Percentiles rank a stretch among this genome's conserved stretches.
These are phyloP conservation scores for Lojkania enalia DNA, from an alignment of 2,329 filamentous ascomycete genomes.

Conservation along the genomic window DNA sequence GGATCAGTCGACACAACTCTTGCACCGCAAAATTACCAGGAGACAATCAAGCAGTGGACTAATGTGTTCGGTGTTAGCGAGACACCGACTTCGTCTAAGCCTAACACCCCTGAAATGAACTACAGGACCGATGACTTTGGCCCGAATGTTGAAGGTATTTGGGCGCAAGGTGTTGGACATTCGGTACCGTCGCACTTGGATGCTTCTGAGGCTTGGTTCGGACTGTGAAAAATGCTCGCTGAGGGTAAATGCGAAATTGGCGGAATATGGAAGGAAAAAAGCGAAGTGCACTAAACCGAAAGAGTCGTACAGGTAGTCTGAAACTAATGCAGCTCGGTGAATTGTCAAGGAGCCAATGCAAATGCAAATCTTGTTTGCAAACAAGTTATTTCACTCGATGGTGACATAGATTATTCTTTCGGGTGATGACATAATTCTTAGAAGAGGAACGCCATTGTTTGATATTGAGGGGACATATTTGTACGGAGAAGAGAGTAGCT, in stretches of 20 bases:
- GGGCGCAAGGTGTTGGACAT: slow-evolving; percentile 34
- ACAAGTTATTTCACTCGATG: too few relatives aligned
- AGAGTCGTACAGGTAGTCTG: not conserved
- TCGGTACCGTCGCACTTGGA: slow-evolving; percentile 29
- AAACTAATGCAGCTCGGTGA: not conserved
- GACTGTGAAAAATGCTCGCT: slow-evolving; percentile 17
- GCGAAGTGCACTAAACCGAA: not conserved
- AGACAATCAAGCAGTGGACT: slow-evolving; percentile 49
- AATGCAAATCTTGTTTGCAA: too few relatives aligned
- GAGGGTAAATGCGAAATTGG: too few relatives aligned
- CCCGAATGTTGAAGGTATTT: slow-evolving; percentile 29
- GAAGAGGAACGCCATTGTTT: too few relatives aligned
- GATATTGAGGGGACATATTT: too few relatives aligned
- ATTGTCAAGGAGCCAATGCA: too few relatives aligned
- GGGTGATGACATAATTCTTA: too few relatives aligned
- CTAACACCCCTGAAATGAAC: slow-evolving; percentile 33
- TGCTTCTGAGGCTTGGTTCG: slow-evolving; percentile 34
- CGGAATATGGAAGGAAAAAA: not conserved
- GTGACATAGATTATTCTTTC: too few relatives aligned
- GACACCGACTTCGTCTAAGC: slow-evolving; percentile 27
- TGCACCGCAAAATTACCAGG: slow-evolving; percentile 58
- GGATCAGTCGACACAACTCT: slow-evolving; percentile 57
- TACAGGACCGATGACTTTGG: slow-evolving; percentile 36
- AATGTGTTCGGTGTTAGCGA: slow-evolving; percentile 30
- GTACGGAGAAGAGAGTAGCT: too few relatives aligned